Evolutionary conservation across 2,329 filamentous ascomycete genomes (phyloP).

Genomic region (Aspergillus awamori): DNA sequence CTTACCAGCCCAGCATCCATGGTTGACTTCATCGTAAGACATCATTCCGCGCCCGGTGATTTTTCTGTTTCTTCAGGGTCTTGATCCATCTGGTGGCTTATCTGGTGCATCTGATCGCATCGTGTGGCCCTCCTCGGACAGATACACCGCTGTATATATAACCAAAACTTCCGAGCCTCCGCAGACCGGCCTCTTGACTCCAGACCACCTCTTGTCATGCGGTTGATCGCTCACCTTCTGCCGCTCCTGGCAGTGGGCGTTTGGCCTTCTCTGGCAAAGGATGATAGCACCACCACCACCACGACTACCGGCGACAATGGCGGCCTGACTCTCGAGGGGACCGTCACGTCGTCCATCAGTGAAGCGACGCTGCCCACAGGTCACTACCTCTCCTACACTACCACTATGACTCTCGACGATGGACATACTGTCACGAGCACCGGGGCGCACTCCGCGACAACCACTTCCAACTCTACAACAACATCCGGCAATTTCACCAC

Average conservation of each 20-base stretch:
- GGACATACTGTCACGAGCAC: conserved; percentile 26
- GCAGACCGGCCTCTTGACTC: neutral
- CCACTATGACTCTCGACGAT: conserved; percentile 35
- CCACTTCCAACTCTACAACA: conserved; percentile 22
- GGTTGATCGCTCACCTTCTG: conserved; percentile 19
- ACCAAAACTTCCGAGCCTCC: neutral
- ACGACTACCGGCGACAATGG: conserved; percentile 3
- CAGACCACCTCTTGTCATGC: conserved; percentile 10
- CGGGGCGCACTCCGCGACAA: conserved; percentile 30
- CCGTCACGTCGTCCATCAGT: conserved; percentile 25
- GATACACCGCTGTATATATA: neutral
- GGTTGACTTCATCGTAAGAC: neutral
- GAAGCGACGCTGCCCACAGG: conserved; percentile 42
- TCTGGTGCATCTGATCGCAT: neutral
- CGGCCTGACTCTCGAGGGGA: conserved; percentile 27
- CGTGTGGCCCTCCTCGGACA: neutral
- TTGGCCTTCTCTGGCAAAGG: conserved; percentile 11
- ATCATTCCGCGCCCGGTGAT: neutral
- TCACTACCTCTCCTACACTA: conserved; percentile 40
- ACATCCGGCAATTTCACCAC: conserved; percentile 31
- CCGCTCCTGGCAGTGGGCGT: conserved; percentile 18
- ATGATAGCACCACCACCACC: conserved; percentile 17
- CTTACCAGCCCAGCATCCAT: neutral
- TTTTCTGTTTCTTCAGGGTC: neutral
- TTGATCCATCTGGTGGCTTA: neutral